Evolutionary conservation across 192 early-diverging fungal genomes (phyloP).

Genomic region (Allomyces javanicus): DNA sequence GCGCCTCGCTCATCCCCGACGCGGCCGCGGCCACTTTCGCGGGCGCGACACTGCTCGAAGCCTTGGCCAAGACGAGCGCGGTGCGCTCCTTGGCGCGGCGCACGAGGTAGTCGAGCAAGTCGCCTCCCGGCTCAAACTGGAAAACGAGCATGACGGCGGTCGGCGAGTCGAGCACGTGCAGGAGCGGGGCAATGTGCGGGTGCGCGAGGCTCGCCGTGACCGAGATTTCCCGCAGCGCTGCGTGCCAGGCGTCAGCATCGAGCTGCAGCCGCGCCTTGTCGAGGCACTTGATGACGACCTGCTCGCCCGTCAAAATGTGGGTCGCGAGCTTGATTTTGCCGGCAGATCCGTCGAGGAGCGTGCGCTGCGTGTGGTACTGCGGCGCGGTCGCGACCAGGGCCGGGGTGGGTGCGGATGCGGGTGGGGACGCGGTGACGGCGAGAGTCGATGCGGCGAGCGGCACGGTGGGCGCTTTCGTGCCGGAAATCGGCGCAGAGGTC

Average conservation of each 20-base stretch:
- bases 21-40: too few relatives aligned
- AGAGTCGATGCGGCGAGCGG: background rate
- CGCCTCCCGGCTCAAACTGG: background rate
- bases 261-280: slow-evolving; percentile 21
- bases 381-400: background rate
- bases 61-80: background rate
- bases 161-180: slow-evolving; percentile 24
- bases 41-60: background rate
- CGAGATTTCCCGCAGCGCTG: slow-evolving; percentile 30
- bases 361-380: background rate
- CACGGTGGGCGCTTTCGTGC: background rate
- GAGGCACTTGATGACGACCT: slow-evolving; percentile 32
- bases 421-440: background rate
- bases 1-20: background rate
- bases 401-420: background rate
- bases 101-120: background rate
- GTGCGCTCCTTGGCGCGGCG: background rate
- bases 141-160: background rate
- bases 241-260: slow-evolving; percentile 20
- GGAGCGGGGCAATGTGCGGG: slow-evolving; percentile 25
- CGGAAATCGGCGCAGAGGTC: too few relatives aligned
- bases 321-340: slow-evolving; percentile 19
- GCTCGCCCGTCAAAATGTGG: slow-evolving; percentile 26
- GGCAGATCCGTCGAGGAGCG: background rate
- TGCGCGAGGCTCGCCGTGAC: slow-evolving; percentile 31